phyloP scores from a whole-genome alignment of 441 rosid genomes.

The Hura crepitans region DNA sequence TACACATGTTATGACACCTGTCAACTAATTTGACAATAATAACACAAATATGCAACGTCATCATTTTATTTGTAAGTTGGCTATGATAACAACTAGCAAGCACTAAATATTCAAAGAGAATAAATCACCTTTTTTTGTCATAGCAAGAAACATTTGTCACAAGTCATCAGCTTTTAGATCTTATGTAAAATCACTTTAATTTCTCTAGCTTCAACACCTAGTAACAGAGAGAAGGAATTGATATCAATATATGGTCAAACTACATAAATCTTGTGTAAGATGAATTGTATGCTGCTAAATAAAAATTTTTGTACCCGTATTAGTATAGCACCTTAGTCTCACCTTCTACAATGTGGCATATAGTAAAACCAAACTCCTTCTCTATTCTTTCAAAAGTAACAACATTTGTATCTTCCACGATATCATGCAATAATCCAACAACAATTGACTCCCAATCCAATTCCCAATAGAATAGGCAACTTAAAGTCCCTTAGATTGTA shows the following conservation, averaged over 20 bases:
- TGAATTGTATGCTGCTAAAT: slow-evolving; percentile 5
- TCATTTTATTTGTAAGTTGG: slow-evolving; percentile 24
- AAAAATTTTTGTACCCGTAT: slow-evolving; percentile 20
- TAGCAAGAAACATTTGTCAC: slow-evolving; percentile 94
- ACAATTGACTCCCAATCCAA: slow-evolving; percentile 98
- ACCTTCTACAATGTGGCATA: slow-evolving; percentile 93
- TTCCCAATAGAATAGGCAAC: slow-evolving; percentile 51
- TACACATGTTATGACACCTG: slow-evolving; percentile 97
- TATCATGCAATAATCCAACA: slow-evolving; percentile 95
- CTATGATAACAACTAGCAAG: slow-evolving; percentile 1
- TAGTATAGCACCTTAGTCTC: slow-evolving; percentile 80
- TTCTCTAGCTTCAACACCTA: slow-evolving; percentile 97
- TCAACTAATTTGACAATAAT: slow-evolving; percentile 98
- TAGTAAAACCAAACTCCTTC: slow-evolving; percentile 81
- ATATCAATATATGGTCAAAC: slow-evolving; percentile 20
- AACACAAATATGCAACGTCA: slow-evolving; percentile 78
- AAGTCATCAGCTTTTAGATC: slow-evolving; percentile 99
- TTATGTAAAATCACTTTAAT: slow-evolving; percentile 65
- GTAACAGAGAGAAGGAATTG: slow-evolving; percentile 17
- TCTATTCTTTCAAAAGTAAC: slow-evolving; percentile 94
- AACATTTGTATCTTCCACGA: slow-evolving; percentile 93
- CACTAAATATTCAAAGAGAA: neutral
- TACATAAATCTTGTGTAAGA: slow-evolving; percentile 9
- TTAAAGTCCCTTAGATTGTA: slow-evolving; percentile 25
- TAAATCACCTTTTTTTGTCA: slow-evolving; percentile 89